Evolutionary conservation across 768 basidiomycete species (phyloP).

Genomic region (Gymnopilus junonius): DNA sequence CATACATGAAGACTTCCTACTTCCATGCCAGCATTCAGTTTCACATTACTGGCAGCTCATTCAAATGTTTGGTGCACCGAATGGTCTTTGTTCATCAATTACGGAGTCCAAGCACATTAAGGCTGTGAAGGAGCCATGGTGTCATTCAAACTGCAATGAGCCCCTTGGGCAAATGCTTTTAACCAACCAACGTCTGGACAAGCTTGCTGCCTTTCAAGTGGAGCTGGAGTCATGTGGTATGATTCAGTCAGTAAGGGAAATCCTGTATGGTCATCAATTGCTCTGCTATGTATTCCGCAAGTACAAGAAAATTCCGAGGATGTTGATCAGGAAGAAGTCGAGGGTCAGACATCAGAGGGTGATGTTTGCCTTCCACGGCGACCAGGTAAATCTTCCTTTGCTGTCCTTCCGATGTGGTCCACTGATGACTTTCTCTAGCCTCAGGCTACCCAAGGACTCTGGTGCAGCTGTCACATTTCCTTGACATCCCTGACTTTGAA

Average conservation of each 20-base stretch:
- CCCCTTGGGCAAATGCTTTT: slow-evolving; percentile 36
- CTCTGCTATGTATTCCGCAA: not conserved
- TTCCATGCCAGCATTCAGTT: slow-evolving; percentile 37
- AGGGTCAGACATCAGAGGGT: too few species aligned
- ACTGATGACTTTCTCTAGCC: slow-evolving; percentile 4
- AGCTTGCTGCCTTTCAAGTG: slow-evolving; percentile 23
- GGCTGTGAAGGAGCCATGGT: slow-evolving; percentile 39
- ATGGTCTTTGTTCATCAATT: slow-evolving; percentile 40
- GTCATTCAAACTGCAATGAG: slow-evolving; percentile 26
- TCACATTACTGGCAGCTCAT: slow-evolving; percentile 32
- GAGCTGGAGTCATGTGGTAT: slow-evolving; percentile 28
- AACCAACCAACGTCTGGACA: slow-evolving; percentile 33
- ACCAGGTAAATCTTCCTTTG: too few species aligned
- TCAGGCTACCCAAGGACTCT: not conserved
- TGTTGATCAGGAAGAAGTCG: too few species aligned
- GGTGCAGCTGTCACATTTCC: not conserved
- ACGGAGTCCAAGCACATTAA: slow-evolving; percentile 39
- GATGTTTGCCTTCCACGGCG: too few species aligned
- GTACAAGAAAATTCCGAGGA: slow-evolving; percentile 9
- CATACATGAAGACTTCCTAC: slow-evolving; percentile 22
- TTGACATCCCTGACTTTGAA: not conserved
- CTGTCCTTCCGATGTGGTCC: slow-evolving; percentile 25
- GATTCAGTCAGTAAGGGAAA: slow-evolving; percentile 17
- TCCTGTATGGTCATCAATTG: too few species aligned
- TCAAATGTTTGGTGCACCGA: slow-evolving; percentile 32